Evolutionary conservation across 441 rosid species (phyloP).

Genomic region (Croton setiger): DNA sequence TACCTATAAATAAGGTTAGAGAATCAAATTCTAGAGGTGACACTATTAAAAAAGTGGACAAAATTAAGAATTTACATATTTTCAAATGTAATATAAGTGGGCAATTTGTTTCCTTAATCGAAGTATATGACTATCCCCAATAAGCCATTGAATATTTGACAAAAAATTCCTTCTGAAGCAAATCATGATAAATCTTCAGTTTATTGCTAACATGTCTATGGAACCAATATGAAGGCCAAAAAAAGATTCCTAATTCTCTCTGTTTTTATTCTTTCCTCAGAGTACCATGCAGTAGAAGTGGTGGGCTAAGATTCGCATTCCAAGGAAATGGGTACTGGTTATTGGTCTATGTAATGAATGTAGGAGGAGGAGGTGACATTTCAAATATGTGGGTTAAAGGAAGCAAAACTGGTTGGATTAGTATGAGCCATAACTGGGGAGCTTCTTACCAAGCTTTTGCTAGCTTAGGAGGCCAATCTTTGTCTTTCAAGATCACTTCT

Average conservation of each 20-base stretch:
- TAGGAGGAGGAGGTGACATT: conserved; percentile 75
- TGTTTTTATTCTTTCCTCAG: conserved; percentile 21
- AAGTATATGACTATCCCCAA: too few relatives aligned
- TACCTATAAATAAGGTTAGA: too few relatives aligned
- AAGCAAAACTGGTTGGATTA: conserved; percentile 70
- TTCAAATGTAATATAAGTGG: too few relatives aligned
- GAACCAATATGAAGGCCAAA: not conserved
- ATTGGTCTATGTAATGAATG: conserved; percentile 76
- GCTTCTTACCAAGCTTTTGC: conserved; percentile 90
- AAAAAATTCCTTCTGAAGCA: not conserved
- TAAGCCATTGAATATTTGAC: too few relatives aligned
- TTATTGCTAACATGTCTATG: conserved; percentile 6
- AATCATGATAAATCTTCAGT: not conserved
- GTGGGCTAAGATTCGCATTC: conserved; percentile 63
- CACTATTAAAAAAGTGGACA: too few relatives aligned
- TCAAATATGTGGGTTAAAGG: conserved; percentile 84
- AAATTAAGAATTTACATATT: too few relatives aligned
- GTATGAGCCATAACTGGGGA: conserved; percentile 93
- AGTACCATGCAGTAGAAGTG: conserved; percentile 53
- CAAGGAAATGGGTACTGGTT: conserved; percentile 87
- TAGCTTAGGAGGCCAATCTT: conserved; percentile 58
- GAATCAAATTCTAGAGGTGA: too few relatives aligned
- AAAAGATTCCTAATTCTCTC: not conserved
- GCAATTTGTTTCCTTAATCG: too few relatives aligned
- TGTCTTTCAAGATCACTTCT: conserved; percentile 77